These are phyloP conservation scores for Naematelia encephala DNA, from an alignment of 768 basidiomycete genomes.

Conservation along the genomic window DNA sequence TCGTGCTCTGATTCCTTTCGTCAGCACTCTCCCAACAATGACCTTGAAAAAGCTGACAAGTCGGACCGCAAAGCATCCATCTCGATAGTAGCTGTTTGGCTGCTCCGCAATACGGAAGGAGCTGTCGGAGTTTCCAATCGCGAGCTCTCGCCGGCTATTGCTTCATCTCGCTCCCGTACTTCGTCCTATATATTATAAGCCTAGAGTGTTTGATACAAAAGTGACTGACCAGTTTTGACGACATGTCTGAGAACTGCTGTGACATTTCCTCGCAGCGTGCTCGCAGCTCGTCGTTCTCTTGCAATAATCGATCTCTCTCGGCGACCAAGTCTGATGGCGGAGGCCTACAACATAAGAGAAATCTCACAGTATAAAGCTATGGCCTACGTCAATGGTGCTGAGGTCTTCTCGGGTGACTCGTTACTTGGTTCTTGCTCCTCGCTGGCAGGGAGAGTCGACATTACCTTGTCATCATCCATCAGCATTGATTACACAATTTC, in stretches of 20 bases:
- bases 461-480: conserved; percentile 15
- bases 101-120: conserved; percentile 63
- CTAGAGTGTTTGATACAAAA: conserved; percentile 40
- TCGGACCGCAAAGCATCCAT: conserved; percentile 76
- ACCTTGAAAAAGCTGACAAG: conserved; percentile 62
- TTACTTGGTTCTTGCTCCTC: conserved; percentile 10
- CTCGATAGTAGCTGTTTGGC: conserved; percentile 71
- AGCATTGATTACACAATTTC: conserved; percentile 1
- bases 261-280: conserved; percentile 71
- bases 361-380: conserved; percentile 52
- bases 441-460: conserved; percentile 27
- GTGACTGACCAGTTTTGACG: conserved; percentile 58
- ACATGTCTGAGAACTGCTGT: conserved; percentile 70
- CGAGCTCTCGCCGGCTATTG: conserved; percentile 60
- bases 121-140: conserved; percentile 50
- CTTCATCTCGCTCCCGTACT: conserved; percentile 83
- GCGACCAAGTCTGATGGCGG: conserved; percentile 53
- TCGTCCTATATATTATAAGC: no score
- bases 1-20: conserved; percentile 65
- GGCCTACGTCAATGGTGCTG: not conserved
- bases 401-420: not conserved
- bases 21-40: not conserved
- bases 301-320: conserved; percentile 62
- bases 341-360: conserved; percentile 18
- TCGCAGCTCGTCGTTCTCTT: conserved; percentile 83